Evolutionary conservation across 129 eudicot species (phyloP), one percentile per base, ranked within the genome.

Genomic region (Chrysanthemum lavandulifolium): DNA sequence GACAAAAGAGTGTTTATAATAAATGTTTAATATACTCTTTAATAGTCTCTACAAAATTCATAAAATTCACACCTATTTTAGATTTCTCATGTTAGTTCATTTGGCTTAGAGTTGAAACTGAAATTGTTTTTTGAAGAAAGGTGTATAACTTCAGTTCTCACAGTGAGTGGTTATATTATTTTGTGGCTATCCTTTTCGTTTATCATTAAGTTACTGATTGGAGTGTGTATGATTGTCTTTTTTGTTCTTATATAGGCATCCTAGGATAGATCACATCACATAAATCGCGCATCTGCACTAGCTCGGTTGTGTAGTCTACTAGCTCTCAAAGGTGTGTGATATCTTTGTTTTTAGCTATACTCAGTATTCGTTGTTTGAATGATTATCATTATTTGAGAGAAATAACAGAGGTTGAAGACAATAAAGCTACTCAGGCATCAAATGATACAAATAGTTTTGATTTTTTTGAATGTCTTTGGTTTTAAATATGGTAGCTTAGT

Each of bases 221-320:
- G 9, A 58, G 45, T 76, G 65, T 61, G 31, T 52, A 61, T 77
- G 76, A 71, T 45, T 54, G 80, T 50, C 21, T 50, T 23, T n/a
- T 67, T 66, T 66, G 51, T 76, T 70, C 15, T 47, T 52, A 43
- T 72, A 10, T 77, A 93, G 98, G 98, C 98, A 69, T 79, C 81
- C 0, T 97, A 93, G 75, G 98, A 93, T 79, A 86, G 98, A 67
- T 93, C 98, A 6, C 98, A 93, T 64, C 98, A 93, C 73, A 93
- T 72, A 80, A 93, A 93, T 53, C 92, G 98, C 33, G 90, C 96
- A 56, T 82, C 96, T 67, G 97, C 99, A 2, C 72, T 94, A 65
- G 67, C 86, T 80, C 91, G 99, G 62, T 68, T 94, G 80, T 93
- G 99, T 2, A 77, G 82, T 57, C 75, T 80, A 18, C 61, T 94